A percentile compares a stretch with the other conserved stretches of the same genome.
phyloP scores from a whole-genome alignment of 371 early-diverging fungal genomes.

The Cokeromyces recurvatus region DNA sequence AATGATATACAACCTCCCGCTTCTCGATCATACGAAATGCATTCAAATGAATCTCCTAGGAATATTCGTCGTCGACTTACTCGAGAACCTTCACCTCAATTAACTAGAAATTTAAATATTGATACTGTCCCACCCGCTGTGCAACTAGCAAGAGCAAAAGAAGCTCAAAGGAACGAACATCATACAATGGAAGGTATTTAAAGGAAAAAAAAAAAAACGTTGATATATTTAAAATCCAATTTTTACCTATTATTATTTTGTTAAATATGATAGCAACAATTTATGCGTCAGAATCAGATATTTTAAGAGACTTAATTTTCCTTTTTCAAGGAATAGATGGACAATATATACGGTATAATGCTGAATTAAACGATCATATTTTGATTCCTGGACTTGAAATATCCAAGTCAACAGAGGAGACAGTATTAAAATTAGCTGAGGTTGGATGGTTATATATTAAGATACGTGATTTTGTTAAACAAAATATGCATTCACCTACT shows the following conservation, averaged over 20 bases:
- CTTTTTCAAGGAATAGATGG: constrained; percentile 95
- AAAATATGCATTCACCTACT: constrained; percentile 25
- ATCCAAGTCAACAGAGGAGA: constrained; percentile 52
- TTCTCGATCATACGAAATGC: constrained; percentile 22
- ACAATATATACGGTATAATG: constrained; percentile 66
- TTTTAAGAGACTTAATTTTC: constrained; percentile 85
- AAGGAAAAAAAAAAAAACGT: too few species aligned
- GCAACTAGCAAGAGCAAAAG: constrained; percentile 30
- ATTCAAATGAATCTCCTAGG: constrained; percentile 9
- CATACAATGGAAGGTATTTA: constrained; percentile 2
- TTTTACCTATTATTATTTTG: too few species aligned
- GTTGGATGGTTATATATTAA: constrained; percentile 69
- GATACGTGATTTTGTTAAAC: constrained; percentile 46
- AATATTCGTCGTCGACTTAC: constrained; percentile 34
- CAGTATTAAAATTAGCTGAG: constrained; percentile 58
- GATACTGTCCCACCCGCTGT: constrained; percentile 25
- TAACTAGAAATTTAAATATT: not conserved
- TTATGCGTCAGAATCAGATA: constrained; percentile 57
- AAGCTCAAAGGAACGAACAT: constrained; percentile 12
- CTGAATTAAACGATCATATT: constrained; percentile 42
- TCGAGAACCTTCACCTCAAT: constrained; percentile 1
- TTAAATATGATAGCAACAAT: too few species aligned
- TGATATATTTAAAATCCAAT: too few species aligned
- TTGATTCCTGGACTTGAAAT: constrained; percentile 38
- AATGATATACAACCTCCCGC: constrained; percentile 23